phyloP scores from a whole-genome alignment of 352 stramenopile genomes.

The Globisporangium nodosum region DNA sequence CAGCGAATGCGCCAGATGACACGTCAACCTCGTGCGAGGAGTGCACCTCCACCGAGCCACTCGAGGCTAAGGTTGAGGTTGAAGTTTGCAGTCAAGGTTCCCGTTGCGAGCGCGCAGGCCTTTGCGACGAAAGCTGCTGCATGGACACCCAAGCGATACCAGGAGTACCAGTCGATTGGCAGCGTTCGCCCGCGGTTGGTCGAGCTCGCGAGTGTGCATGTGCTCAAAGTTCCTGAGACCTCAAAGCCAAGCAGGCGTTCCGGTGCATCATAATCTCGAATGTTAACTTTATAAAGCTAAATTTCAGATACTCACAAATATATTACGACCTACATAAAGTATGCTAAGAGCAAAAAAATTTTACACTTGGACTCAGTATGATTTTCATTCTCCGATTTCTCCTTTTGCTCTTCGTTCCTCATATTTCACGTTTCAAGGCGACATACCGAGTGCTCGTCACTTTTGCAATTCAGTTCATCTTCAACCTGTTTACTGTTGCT shows the following conservation, averaged over 20 bases:
- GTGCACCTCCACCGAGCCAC: not conserved
- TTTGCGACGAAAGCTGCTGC: not conserved
- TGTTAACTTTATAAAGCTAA: too few relatives aligned
- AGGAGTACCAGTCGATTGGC: not conserved
- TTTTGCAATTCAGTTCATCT: not conserved
- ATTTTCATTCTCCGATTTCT: too few relatives aligned
- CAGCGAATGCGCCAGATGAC: not conserved
- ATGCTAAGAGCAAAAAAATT: too few relatives aligned
- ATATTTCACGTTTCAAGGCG: not conserved
- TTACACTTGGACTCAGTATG: too few relatives aligned
- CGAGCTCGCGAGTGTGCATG: too few relatives aligned
- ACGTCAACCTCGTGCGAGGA: too few relatives aligned
- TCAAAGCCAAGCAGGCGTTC: too few relatives aligned
- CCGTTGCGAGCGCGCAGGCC: not conserved
- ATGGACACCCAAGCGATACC: too few relatives aligned
- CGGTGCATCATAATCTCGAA: too few relatives aligned
- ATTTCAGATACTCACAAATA: too few relatives aligned
- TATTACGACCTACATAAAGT: too few relatives aligned
- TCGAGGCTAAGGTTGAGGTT: not conserved
- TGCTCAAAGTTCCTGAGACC: too few relatives aligned
- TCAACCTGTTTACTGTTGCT: not conserved
- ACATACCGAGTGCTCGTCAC: not conserved
- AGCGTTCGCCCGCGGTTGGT: not conserved
- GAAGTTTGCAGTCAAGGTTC: not conserved
- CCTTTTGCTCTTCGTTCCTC: not conserved